phyloP scores from a whole-genome alignment of 1,284 basidiomycete genomes.

The Mycosarcoma maydis region DNA sequence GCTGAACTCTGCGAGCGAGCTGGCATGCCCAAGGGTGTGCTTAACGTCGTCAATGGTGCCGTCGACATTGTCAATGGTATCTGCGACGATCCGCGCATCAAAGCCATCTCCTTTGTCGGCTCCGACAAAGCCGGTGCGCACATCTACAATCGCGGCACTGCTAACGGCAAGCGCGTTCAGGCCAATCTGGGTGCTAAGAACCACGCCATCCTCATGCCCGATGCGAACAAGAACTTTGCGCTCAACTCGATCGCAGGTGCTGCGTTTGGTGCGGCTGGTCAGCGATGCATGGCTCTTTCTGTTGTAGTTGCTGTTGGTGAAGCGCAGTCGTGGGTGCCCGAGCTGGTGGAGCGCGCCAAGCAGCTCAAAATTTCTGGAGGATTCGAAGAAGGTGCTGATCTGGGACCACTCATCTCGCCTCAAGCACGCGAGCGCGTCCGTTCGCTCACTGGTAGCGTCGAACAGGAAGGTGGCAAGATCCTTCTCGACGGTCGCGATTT shows the following conservation, averaged over 20 bases:
- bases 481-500: conserved; percentile 84
- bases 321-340: conserved; percentile 83
- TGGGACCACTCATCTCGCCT: conserved; percentile 95
- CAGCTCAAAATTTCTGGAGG: conserved; percentile 86
- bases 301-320: conserved; percentile 83
- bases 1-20: conserved; percentile 90
- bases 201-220: conserved; percentile 82
- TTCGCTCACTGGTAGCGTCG: conserved; percentile 80
- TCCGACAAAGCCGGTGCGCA: conserved; percentile 92
- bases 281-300: conserved; percentile 75
- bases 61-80: conserved; percentile 90
- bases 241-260: conserved; percentile 93
- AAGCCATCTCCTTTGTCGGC: conserved; percentile 97
- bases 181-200: conserved; percentile 95
- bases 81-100: conserved; percentile 89
- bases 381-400: conserved; percentile 85
- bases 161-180: conserved; percentile 91
- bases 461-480: conserved; percentile 84
- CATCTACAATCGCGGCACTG: conserved; percentile 81
- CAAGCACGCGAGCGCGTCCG: conserved; percentile 83
- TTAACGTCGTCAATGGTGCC: conserved; percentile 80
- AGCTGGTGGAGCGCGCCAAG: conserved; percentile 83
- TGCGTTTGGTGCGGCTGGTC: conserved; percentile 96
- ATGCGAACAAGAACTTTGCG: conserved; percentile 93
- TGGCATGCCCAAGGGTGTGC: conserved; percentile 69